Base-by-base conservation (phyloP, 1,284 basidiomycete species). In the Takashimella tepidaria region DNA sequence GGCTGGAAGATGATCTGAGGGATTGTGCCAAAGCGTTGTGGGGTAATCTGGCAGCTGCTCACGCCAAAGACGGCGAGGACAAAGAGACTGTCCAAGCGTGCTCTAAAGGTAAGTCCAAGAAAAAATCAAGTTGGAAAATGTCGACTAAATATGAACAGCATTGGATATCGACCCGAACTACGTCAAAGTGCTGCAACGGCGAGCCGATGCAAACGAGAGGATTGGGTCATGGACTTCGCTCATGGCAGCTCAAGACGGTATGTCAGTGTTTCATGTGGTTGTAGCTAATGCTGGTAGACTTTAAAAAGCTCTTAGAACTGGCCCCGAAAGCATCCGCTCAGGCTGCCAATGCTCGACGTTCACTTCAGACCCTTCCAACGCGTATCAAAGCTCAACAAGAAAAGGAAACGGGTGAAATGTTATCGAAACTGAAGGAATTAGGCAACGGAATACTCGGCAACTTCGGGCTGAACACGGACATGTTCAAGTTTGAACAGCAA, bases 401-500 rank as follows among this genome's bases (percentile, higher is more conserved):
- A 70, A 80, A 79, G 61, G 95, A 98, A 74, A 95, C 90, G 54
- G 82, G 82, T 8, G 95, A 98, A 72, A 95, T 97, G 89, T 60
- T 98, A 63, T 83, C 79, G 55, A 97, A 98, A 74, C 75, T 98
- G 51, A 98, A 98, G 72, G 89, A 87, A 1, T 72, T 98, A 4
- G 95, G 95, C 0, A 92, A 98, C 68, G 88, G 81, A 50, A 78
- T 98, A 42, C 79, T 98, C n/a, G 92, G 92, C 85, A 74, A 67
- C 79, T 92, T 93, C 68, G 91, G 90, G 13, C 72, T 93, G 57
- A 91, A 87, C 22, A 92, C 90, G 0, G 84, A 93, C 67, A 93
- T 91, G 76, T 98, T 98, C 81, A 87, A 97, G 76, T 90, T 98
- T 64, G 85, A 86, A 55, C 88, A 88, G 21, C 92, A 92, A 60